Conservation (phyloP, 2,329 filamentous ascomycete genomes). For the Sclerotinia minor region DNA sequence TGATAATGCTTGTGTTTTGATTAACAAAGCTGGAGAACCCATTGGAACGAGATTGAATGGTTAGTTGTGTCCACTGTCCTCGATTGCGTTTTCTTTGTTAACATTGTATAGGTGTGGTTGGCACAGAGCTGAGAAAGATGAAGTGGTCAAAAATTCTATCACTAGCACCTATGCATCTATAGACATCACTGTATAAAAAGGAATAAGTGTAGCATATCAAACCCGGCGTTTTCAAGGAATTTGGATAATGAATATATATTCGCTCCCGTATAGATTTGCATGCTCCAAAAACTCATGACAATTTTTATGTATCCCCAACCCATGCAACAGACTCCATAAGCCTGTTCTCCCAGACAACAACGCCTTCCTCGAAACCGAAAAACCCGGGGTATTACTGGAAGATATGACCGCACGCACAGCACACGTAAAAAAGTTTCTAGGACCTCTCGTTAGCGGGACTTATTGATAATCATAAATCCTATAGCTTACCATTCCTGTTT, state of each 20-base stretch:
- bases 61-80: conserved; percentile 41
- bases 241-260: conserved; percentile 12
- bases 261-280: conserved; percentile 12
- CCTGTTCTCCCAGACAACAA: conserved; percentile 20
- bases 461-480: neutral
- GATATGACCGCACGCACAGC: conserved; percentile 89
- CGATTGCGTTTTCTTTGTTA: conserved; percentile 25
- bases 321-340: conserved; percentile 23
- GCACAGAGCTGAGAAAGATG: conserved; percentile 82
- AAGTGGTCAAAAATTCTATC: conserved; percentile 99
- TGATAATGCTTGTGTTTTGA: conserved; percentile 95
- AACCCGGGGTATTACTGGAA: conserved; percentile 54
- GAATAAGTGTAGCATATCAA: conserved; percentile 11
- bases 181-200: conserved; percentile 36
- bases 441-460: conserved; percentile 35
- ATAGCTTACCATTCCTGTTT: conserved; percentile 90
- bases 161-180: conserved; percentile 82
- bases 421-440: conserved; percentile 91
- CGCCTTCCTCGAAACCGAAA: conserved; percentile 21
- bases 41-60: conserved; percentile 90
- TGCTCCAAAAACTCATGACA: neutral
- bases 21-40: conserved; percentile 95
- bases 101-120: conserved; percentile 69
- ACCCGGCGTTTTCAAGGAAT: conserved; percentile 20
- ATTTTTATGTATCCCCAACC: conserved; percentile 24